Percentiles rank a stretch among this genome's conserved stretches.
These are phyloP conservation scores for Leavenworthia alabamica DNA, from an alignment of 345 rosid species.

Conservation along the genomic window DNA sequence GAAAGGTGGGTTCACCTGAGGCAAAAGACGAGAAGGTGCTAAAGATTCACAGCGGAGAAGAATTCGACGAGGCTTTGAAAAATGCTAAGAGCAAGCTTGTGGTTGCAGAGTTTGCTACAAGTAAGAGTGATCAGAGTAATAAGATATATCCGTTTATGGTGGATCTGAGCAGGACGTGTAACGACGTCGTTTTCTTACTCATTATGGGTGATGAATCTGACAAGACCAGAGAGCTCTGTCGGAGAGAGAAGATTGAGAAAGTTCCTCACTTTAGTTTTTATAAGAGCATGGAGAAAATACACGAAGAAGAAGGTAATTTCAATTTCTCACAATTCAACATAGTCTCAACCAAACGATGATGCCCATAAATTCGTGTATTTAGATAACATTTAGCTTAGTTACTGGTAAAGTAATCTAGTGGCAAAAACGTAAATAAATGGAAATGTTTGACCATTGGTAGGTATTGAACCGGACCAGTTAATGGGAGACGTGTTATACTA, in stretches of 20 bases:
- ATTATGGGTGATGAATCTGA: conserved; percentile 91
- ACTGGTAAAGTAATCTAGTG: not conserved
- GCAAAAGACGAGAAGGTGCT: conserved; percentile 47
- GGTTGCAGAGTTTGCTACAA: conserved; percentile 71
- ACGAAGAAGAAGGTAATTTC: conserved; percentile 62
- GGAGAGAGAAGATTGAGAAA: conserved; percentile 62
- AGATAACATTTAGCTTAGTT: not conserved
- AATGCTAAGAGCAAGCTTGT: conserved; percentile 62
- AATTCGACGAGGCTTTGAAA: conserved; percentile 65
- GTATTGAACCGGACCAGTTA: conserved; percentile 69
- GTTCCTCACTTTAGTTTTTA: conserved; percentile 92
- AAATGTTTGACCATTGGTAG: conserved; percentile 18
- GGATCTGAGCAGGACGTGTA: conserved; percentile 70
- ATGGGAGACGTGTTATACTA: conserved; percentile 90
- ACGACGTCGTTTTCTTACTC: conserved; percentile 70
- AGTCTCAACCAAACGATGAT: not conserved
- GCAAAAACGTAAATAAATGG: not conserved
- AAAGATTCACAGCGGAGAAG: conserved; percentile 61
- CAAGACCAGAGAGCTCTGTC: conserved; percentile 58
- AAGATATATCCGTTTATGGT: conserved; percentile 85
- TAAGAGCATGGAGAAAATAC: conserved; percentile 78
- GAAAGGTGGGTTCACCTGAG: conserved; percentile 35
- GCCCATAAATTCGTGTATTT: not conserved
- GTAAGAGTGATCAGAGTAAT: conserved; percentile 43
- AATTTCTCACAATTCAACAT: not conserved